These are phyloP conservation scores for Avena insularis DNA, from an alignment of 176 grass and related monocot genomes.

Conservation along the genomic window DNA sequence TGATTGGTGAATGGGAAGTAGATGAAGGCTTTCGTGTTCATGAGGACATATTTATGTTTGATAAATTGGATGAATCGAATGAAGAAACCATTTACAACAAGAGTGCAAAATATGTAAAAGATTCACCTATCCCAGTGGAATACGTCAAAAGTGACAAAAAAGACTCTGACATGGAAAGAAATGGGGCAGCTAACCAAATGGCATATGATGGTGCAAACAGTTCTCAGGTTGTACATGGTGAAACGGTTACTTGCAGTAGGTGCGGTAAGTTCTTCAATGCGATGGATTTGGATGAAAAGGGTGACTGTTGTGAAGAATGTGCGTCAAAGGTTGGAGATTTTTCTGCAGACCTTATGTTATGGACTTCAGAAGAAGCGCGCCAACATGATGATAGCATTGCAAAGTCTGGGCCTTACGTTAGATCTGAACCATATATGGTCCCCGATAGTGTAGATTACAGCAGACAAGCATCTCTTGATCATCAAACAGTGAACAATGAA, in stretches of 20 bases:
- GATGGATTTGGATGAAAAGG: constrained; percentile 43
- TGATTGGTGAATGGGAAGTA: constrained; percentile 58
- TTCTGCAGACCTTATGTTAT: constrained; percentile 13
- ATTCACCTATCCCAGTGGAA: constrained; percentile 25
- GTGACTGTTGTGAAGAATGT: constrained; percentile 62
- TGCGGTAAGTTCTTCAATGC: constrained; percentile 56
- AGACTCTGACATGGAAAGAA: constrained; percentile 36
- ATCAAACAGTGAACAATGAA: constrained; percentile 40
- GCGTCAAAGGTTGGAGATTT: constrained; percentile 33
- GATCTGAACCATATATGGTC: constrained; percentile 13
- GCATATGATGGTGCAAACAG: constrained; percentile 34
- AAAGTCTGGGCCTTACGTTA: constrained; percentile 27
- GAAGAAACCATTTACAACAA: constrained; percentile 53
- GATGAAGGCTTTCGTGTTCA: constrained; percentile 48
- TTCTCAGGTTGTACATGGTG: constrained; percentile 25
- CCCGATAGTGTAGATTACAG: constrained; percentile 27
- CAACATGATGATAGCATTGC: constrained; percentile 37
- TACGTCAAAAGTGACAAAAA: constrained; percentile 42
- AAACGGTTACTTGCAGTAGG: constrained; percentile 56
- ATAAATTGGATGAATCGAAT: constrained; percentile 75
- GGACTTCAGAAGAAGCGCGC: constrained; percentile 32
- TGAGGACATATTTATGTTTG: constrained; percentile 81
- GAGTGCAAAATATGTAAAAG: constrained; percentile 34
- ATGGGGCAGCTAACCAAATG: constrained; percentile 29
- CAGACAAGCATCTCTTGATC: constrained; percentile 44